Percentiles rank a stretch among this genome's conserved stretches.
These are phyloP conservation scores for Globisporangium barbulae DNA, from an alignment of 352 stramenopile species.

Conservation along the genomic window DNA sequence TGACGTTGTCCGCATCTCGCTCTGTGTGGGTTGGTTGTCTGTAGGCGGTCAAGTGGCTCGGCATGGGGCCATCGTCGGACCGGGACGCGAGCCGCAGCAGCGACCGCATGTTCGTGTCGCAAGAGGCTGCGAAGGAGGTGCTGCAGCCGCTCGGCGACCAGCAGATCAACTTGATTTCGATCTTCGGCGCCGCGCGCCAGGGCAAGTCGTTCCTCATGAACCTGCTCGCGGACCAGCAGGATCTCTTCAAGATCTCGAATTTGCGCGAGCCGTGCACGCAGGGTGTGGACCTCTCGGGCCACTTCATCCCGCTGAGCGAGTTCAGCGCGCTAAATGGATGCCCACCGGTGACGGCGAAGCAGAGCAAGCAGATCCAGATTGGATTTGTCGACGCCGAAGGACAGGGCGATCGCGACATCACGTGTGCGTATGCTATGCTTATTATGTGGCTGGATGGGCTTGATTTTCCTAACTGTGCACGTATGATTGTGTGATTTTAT, in stretches of 20 bases:
- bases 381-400: constrained; percentile 85
- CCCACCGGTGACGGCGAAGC: constrained; percentile 25
- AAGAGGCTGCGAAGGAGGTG: constrained; percentile 53
- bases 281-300: constrained; percentile 75
- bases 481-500: constrained; percentile 8
- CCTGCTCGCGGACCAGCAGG: constrained; percentile 79
- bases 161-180: constrained; percentile 79
- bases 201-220: constrained; percentile 90
- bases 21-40: not conserved
- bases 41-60: constrained; percentile 83
- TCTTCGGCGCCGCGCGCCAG: constrained; percentile 81
- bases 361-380: constrained; percentile 51
- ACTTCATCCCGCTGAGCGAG: constrained; percentile 62
- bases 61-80: constrained; percentile 42
- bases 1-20: not conserved
- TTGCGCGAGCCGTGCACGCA: constrained; percentile 83
- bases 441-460: not conserved
- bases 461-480: not conserved
- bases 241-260: constrained; percentile 88
- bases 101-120: constrained; percentile 71
- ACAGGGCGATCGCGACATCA: constrained; percentile 84
- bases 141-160: constrained; percentile 60
- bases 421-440: constrained; percentile 38
- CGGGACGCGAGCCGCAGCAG: constrained; percentile 26
- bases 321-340: constrained; percentile 79